Evolutionary conservation across 352 stramenopile species (phyloP).

Genomic region (Thalassiosira pacifica): DNA sequence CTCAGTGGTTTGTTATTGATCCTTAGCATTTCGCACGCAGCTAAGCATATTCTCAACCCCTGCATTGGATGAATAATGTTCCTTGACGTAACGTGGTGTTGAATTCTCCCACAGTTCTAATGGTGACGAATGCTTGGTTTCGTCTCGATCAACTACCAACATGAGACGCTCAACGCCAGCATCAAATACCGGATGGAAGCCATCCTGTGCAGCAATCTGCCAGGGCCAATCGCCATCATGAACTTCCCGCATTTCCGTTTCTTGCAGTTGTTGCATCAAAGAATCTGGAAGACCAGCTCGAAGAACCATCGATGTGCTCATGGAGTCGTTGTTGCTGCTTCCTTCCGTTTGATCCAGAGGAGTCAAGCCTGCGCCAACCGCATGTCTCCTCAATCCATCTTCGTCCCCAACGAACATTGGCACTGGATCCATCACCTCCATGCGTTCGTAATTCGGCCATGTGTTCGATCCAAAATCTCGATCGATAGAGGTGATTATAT

Average conservation of each 20-base stretch:
- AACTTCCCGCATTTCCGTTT: slow-evolving; percentile 1
- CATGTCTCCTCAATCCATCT: slow-evolving; percentile 58
- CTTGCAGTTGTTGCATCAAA: slow-evolving; percentile 36
- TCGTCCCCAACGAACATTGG: slow-evolving; percentile 58
- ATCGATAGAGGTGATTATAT: slow-evolving; percentile 81
- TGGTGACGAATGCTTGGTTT: slow-evolving; percentile 15
- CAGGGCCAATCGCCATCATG: slow-evolving; percentile 18
- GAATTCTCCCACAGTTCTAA: slow-evolving; percentile 43
- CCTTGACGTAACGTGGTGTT: slow-evolving; percentile 35
- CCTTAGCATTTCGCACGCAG: slow-evolving; percentile 21
- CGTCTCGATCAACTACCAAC: slow-evolving; percentile 25
- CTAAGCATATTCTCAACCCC: slow-evolving; percentile 47
- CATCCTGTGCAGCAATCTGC: slow-evolving; percentile 23
- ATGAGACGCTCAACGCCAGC: slow-evolving; percentile 66
- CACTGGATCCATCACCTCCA: slow-evolving; percentile 61
- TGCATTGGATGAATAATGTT: slow-evolving; percentile 55
- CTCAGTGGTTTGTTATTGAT: neutral
- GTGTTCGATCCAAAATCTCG: slow-evolving; percentile 74
- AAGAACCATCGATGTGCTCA: slow-evolving; percentile 35
- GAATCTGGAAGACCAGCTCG: slow-evolving; percentile 43
- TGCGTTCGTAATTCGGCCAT: slow-evolving; percentile 60
- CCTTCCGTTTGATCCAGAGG: slow-evolving; percentile 32
- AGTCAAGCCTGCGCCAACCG: slow-evolving; percentile 47
- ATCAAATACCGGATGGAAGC: slow-evolving; percentile 65
- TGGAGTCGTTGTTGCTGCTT: neutral